A percentile compares a stretch with the other conserved stretches of the same genome.
Evolutionary conservation across 495 filamentous ascomycete genomes (phyloP).

Genomic region (Neurospora sp.): DNA sequence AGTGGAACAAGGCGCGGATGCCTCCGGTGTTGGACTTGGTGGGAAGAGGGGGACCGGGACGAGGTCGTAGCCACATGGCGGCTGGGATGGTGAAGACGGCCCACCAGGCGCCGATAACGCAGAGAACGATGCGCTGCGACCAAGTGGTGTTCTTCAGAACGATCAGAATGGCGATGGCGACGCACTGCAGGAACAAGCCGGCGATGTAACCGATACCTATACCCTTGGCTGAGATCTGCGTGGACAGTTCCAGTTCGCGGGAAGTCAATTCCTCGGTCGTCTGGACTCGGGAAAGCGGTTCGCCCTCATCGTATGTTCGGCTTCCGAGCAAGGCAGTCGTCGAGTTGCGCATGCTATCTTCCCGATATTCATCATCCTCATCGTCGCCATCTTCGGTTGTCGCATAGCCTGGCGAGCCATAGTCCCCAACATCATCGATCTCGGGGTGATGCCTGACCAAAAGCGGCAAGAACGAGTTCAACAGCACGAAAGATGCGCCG

Average conservation of each 20-base stretch:
- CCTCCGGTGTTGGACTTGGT: constrained; percentile 19
- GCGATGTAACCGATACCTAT: constrained; percentile 87
- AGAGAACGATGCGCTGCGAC: constrained; percentile 72
- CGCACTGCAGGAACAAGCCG: constrained; percentile 66
- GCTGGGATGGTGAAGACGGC: constrained; percentile 83
- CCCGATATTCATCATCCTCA: constrained; percentile 8
- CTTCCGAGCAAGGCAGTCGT: constrained; percentile 35
- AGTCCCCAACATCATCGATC: constrained; percentile 22
- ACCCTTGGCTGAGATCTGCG: constrained; percentile 76
- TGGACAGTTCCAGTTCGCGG: constrained; percentile 64
- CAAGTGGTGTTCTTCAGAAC: constrained; percentile 62
- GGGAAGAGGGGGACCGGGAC: constrained; percentile 74
- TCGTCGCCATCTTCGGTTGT: constrained; percentile 5
- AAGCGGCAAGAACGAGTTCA: constrained; percentile 77
- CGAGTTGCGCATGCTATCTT: constrained; percentile 24
- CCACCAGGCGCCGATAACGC: constrained; percentile 91
- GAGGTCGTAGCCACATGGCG: constrained; percentile 77
- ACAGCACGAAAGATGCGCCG: constrained; percentile 73
- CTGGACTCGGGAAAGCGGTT: constrained; percentile 23
- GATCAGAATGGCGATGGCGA: constrained; percentile 64
- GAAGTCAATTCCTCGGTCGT: constrained; percentile 43
- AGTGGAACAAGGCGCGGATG: constrained; percentile 38
- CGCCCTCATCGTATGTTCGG: constrained; percentile 15
- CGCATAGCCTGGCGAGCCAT: background rate
- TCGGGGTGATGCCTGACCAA: constrained; percentile 69